Evolutionary conservation across 805 yeast genomes (phyloP).

Genomic region (Kazachstania bromeliacearum): DNA sequence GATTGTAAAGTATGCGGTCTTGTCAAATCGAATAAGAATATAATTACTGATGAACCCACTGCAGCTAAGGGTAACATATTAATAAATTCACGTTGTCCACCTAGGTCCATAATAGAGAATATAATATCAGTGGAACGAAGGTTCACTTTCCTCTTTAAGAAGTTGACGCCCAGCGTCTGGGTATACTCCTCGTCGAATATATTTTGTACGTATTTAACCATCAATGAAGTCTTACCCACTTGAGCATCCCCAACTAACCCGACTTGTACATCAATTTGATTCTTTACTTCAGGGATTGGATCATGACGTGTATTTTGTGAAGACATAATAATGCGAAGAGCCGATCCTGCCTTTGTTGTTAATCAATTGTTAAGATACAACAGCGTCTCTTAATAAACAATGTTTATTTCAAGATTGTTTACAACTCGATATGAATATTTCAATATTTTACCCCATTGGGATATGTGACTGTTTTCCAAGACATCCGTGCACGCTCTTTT

Average conservation of each 20-base stretch:
- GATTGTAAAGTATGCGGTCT: constrained; percentile 74
- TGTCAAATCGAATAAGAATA: constrained; percentile 83
- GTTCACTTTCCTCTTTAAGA: constrained; percentile 78
- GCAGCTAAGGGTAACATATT: constrained; percentile 91
- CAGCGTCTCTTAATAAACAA: too few species aligned
- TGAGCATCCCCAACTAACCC: constrained; percentile 93
- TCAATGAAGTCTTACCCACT: constrained; percentile 87
- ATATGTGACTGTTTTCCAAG: too few species aligned
- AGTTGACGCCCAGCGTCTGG: constrained; percentile 89
- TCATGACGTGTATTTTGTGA: constrained; percentile 1
- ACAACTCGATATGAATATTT: neutral
- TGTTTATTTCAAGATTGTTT: neutral
- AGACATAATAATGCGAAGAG: too few species aligned
- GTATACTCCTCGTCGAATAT: constrained; percentile 83
- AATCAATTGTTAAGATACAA: too few species aligned
- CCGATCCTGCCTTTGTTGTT: too few species aligned
- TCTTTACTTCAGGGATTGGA: constrained; percentile 11
- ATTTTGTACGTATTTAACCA: constrained; percentile 96
- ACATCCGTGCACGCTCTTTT: too few species aligned
- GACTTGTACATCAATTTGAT: constrained; percentile 45
- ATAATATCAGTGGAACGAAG: constrained; percentile 79
- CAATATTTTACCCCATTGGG: too few species aligned
- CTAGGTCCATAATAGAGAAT: constrained; percentile 88
- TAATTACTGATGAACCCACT: constrained; percentile 80
- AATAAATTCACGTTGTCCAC: constrained; percentile 88